These are phyloP conservation scores for Immersiella caudata DNA, from an alignment of 495 filamentous ascomycete genomes.

Conservation along the genomic window DNA sequence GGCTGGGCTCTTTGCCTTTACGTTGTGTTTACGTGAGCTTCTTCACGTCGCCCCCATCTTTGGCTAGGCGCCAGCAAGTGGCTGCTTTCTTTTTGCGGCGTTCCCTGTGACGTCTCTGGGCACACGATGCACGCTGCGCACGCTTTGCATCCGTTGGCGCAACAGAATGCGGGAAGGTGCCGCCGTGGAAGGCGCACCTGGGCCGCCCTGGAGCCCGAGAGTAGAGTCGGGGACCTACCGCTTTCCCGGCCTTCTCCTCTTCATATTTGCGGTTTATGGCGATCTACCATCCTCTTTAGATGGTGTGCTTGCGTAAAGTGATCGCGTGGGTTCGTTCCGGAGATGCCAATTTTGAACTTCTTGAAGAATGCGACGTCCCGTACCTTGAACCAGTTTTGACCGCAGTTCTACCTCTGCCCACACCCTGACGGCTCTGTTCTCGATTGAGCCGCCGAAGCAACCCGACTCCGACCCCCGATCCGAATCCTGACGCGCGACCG, in stretches of 20 bases:
- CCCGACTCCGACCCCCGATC: neutral
- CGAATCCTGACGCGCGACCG: neutral
- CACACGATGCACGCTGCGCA: neutral
- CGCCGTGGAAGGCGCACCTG: neutral
- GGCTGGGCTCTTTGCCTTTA: slow-evolving; percentile 14
- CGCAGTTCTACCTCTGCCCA: neutral
- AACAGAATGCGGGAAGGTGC: slow-evolving; percentile 12
- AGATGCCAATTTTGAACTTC: slow-evolving; percentile 2
- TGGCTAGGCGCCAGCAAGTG: neutral
- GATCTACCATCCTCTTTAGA: slow-evolving; percentile 22
- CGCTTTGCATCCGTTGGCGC: neutral
- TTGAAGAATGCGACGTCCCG: slow-evolving; percentile 9
- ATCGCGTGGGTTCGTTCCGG: slow-evolving; percentile 16
- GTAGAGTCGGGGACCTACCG: slow-evolving; percentile 10
- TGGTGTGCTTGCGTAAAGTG: slow-evolving; percentile 21
- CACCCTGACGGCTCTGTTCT: neutral
- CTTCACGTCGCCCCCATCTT: slow-evolving; percentile 28
- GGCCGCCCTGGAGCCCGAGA: neutral
- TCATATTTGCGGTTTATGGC: slow-evolving; percentile 14
- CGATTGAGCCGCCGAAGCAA: neutral
- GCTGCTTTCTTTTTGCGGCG: slow-evolving; percentile 23
- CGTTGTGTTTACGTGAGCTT: slow-evolving; percentile 34
- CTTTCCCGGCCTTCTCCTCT: slow-evolving; percentile 10
- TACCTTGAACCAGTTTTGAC: slow-evolving; percentile 1
- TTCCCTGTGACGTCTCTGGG: slow-evolving; percentile 14